Conservation (phyloP, 2,329 filamentous ascomycete species). For the Ascochyta koolunga region DNA sequence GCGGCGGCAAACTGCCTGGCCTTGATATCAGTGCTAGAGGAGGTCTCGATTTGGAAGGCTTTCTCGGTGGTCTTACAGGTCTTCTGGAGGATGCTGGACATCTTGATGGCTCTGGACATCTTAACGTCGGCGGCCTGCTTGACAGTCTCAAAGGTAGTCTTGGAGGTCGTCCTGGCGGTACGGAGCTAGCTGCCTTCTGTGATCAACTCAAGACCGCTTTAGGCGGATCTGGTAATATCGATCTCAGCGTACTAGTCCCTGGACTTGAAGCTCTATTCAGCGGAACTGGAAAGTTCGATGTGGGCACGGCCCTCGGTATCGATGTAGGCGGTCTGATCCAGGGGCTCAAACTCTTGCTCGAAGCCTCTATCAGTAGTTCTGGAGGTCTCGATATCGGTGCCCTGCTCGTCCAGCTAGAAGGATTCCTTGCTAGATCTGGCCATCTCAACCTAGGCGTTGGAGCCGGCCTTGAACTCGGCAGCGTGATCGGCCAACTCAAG, state of each 20-base stretch:
- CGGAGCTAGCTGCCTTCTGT: conserved; percentile 6
- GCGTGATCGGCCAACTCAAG: conserved; percentile 5
- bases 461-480: conserved; percentile 1
- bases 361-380: conserved; percentile 2
- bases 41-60: conserved; percentile 6
- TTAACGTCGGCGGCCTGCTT: conserved; percentile 9
- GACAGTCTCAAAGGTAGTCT: conserved; percentile 7
- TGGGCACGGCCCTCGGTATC: conserved; percentile 12
- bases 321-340: conserved; percentile 3
- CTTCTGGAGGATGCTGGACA: conserved; percentile 1
- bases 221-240: conserved; percentile 5
- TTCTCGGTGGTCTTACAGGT: conserved; percentile 5
- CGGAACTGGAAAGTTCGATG: conserved; percentile 9
- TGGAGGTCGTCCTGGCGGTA: conserved; percentile 6
- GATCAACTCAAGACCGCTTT: conserved; percentile 9
- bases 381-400: conserved; percentile 8
- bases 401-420: conserved; percentile 6
- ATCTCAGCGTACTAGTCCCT: conserved; percentile 1
- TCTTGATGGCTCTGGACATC: conserved; percentile 8
- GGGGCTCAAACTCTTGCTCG: conserved; percentile 6
- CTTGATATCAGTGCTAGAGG: conserved; percentile 1
- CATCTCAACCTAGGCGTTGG: conserved; percentile 8
- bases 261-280: conserved; percentile 3
- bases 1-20: conserved; percentile 5
- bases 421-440: conserved; percentile 7